Evolutionary conservation across 495 filamentous ascomycete genomes (phyloP).

Genomic region (Tuber magnatum): DNA sequence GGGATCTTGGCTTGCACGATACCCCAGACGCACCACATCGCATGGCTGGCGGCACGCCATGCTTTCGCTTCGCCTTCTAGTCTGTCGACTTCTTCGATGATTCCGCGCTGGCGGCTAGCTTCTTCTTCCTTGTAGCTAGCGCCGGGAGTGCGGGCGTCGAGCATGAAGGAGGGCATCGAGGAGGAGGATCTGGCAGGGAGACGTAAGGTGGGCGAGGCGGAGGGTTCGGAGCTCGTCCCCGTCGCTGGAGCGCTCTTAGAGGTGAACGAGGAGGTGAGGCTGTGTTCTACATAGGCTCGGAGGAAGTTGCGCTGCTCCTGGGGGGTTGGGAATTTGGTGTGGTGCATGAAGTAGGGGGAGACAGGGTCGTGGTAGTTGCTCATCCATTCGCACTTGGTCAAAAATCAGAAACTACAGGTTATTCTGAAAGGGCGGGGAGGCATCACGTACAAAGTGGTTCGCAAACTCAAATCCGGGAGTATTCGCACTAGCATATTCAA

Average conservation of each 20-base stretch:
- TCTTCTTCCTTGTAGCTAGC: constrained; percentile 55
- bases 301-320: constrained; percentile 82
- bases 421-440: neutral
- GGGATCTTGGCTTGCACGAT: constrained; percentile 81
- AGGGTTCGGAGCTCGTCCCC: neutral
- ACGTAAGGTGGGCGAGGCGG: neutral
- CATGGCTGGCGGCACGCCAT: constrained; percentile 81
- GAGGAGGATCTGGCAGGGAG: neutral
- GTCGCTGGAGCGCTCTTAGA: neutral
- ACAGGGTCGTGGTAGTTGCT: constrained; percentile 83
- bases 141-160: constrained; percentile 60
- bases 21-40: constrained; percentile 93
- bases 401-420: neutral
- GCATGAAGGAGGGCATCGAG: constrained; percentile 50
- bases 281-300: constrained; percentile 76
- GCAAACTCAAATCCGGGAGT: constrained; percentile 83
- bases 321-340: constrained; percentile 62
- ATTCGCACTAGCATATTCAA: constrained; percentile 94
- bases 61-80: constrained; percentile 69
- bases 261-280: constrained; percentile 25
- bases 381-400: constrained; percentile 68
- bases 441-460: constrained; percentile 75
- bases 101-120: constrained; percentile 50
- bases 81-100: constrained; percentile 57
- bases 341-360: constrained; percentile 58